phyloP scores from a whole-genome alignment of 805 yeast genomes.

The Ogataea neopini region DNA sequence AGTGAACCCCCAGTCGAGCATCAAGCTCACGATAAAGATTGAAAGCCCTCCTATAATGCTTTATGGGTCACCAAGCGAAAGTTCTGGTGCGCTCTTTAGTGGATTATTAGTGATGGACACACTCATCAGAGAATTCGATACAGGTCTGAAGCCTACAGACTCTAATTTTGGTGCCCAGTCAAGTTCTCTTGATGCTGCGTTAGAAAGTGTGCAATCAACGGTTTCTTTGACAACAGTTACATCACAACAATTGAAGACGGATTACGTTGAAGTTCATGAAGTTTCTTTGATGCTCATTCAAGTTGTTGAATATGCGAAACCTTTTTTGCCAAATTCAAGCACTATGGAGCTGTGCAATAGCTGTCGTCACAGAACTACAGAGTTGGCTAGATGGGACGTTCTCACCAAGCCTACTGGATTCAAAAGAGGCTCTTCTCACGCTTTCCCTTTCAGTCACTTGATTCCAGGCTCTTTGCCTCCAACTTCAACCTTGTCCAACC shows the following conservation, averaged over 20 bases:
- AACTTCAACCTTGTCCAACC: slow-evolving; percentile 61
- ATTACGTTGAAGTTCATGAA: slow-evolving; percentile 51
- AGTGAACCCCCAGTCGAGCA: slow-evolving; percentile 25
- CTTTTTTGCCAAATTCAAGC: slow-evolving; percentile 58
- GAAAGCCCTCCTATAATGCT: slow-evolving; percentile 92
- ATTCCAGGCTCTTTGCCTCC: slow-evolving; percentile 89
- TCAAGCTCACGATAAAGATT: slow-evolving; percentile 54
- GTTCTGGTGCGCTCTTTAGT: slow-evolving; percentile 82
- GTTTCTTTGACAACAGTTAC: slow-evolving; percentile 27
- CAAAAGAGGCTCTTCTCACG: slow-evolving; percentile 64
- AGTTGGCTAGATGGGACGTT: slow-evolving; percentile 87
- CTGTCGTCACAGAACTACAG: slow-evolving; percentile 56
- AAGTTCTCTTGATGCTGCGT: neutral
- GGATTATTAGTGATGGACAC: slow-evolving; percentile 72
- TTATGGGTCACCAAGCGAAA: slow-evolving; percentile 75
- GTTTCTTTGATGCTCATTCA: slow-evolving; percentile 75
- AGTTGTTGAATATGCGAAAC: slow-evolving; percentile 62
- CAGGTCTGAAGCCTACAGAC: neutral
- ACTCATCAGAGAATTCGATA: slow-evolving; percentile 23
- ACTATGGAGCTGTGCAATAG: slow-evolving; percentile 54
- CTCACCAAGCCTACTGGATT: slow-evolving; percentile 59
- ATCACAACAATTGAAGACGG: slow-evolving; percentile 25
- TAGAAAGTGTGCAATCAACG: slow-evolving; percentile 23
- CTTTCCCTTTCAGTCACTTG: slow-evolving; percentile 88
- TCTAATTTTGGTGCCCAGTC: slow-evolving; percentile 3